Base-by-base conservation (phyloP, 1,139 yeast genomes). In the Candida mesenterica region DNA sequence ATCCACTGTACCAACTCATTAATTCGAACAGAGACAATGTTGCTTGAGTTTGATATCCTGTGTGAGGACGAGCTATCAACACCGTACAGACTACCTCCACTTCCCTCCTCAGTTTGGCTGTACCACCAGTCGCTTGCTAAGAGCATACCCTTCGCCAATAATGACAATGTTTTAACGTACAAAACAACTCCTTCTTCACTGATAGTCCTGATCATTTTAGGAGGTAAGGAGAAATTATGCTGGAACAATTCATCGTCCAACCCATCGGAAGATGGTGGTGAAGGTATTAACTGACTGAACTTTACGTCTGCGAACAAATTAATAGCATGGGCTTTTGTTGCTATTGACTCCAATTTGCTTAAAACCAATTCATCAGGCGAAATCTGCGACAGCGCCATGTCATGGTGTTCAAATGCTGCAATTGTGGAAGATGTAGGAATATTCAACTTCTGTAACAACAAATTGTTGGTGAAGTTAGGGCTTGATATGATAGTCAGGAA, bases 1-100 rank as follows among this genome's bases (percentile, higher is more conserved):
- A 87, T 79, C 96, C 97, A 89, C 59, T 92, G 97, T 5, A 92
- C 96, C 36, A 87, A 67, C 37, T 84, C 82, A 53, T 87, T 87
- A 48, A 92, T 70, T 40, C 78, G 75, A 3, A 62, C 52, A 1
- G 70, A 58, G 2, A 45, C 44, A 15, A 53, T 57, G 9, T 52
- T 34, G 33, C 43, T 42, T 24, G 26, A 7, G 22, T 19, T 19
- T 19, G 22, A 19, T 19, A 19, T 6, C 22, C 22, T 19, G 8
- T 6, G 22, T 5, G 15, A 13, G 10, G 17, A 10, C 28, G 44
- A 18, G 39, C 24, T 23, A 12, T 23, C 26, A 29, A 24, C 14
- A 15, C 13, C 25, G 15, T 39, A 43, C 24, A 24, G 26, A n/a
- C 14, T 24, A 6, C 14, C n/a, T 7, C 14, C n/a, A 6, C 14